Evolutionary conservation across 352 stramenopile species (phyloP).

Genomic region (Hyaloperonospora arabidopsidis): DNA sequence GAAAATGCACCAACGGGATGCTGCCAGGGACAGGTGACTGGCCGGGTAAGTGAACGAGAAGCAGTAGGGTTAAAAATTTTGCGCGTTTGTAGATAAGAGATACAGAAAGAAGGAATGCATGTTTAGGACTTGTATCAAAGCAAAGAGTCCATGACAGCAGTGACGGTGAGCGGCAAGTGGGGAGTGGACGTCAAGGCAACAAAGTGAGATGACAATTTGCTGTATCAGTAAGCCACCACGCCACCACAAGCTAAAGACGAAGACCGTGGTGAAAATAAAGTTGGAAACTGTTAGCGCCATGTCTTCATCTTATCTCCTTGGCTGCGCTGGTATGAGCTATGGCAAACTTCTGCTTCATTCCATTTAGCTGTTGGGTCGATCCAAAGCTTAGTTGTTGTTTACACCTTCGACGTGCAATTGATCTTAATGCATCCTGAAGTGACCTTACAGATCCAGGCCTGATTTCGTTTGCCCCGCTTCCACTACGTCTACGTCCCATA

Average conservation of each 20-base stretch:
- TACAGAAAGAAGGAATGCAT: constrained; percentile 38
- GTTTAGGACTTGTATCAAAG: constrained; percentile 52
- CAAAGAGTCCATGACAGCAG: constrained; percentile 20
- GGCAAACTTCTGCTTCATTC: no score
- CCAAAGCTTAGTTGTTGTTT: no score
- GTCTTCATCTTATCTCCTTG: no score
- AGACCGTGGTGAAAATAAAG: constrained; percentile 12
- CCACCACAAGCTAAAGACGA: constrained; percentile 17
- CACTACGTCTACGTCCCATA: no score
- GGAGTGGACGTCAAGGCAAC: constrained; percentile 21
- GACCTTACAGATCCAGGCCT: no score
- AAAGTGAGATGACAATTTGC: constrained; percentile 42
- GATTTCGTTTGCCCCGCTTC: no score
- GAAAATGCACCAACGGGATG: constrained; percentile 19
- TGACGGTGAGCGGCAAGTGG: constrained; percentile 15
- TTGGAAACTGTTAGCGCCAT: no score
- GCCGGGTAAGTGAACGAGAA: constrained; percentile 17
- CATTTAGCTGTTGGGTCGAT: no score
- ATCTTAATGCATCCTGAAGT: no score
- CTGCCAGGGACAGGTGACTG: constrained; percentile 21
- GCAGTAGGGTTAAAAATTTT: constrained; percentile 40
- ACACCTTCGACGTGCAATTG: no score
- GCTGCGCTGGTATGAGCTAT: no score
- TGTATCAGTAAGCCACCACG: constrained; percentile 61
- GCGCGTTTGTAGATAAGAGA: constrained; percentile 63